Conservation (phyloP, 2,329 filamentous ascomycete species). For the Fonsecaea multimorphosa region DNA sequence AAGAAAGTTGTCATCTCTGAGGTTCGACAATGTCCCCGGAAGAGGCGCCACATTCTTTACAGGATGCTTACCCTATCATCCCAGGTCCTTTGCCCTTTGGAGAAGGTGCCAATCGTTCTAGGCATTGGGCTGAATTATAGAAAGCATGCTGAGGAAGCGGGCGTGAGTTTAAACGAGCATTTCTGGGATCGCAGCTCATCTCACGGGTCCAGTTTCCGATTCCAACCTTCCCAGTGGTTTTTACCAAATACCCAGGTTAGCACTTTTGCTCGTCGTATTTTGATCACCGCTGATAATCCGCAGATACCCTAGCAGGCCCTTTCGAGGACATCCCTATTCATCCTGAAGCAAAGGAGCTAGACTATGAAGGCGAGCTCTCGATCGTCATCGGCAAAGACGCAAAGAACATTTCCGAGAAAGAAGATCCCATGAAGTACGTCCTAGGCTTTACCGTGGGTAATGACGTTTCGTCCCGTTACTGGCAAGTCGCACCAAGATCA, state of each 20-base stretch:
- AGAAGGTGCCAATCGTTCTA: constrained; percentile 28
- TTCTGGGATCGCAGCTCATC: not conserved
- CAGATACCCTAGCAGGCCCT: constrained; percentile 41
- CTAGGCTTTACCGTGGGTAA: constrained; percentile 50
- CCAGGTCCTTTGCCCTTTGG: constrained; percentile 52
- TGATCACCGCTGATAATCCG: not conserved
- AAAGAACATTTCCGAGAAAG: constrained; percentile 54
- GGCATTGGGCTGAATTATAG: constrained; percentile 38
- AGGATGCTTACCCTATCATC: constrained; percentile 28
- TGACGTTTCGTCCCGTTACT: constrained; percentile 48
- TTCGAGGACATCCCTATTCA: constrained; percentile 47
- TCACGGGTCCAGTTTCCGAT: constrained; percentile 38
- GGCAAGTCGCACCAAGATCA: constrained; percentile 40
- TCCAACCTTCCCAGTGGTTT: constrained; percentile 48
- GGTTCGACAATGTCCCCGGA: constrained; percentile 25
- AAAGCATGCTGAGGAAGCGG: constrained; percentile 35
- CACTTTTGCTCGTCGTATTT: not conserved
- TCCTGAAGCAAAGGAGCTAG: constrained; percentile 45
- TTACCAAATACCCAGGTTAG: constrained; percentile 45
- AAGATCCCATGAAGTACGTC: constrained; percentile 50
- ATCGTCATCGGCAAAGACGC: constrained; percentile 62
- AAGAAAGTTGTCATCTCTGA: constrained; percentile 20
- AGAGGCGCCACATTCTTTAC: constrained; percentile 32
- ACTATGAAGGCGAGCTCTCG: constrained; percentile 36
- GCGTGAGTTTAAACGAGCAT: constrained; percentile 17